Base-by-base conservation (phyloP, 495 filamentous ascomycete species). In the Thozetella sp. region DNA sequence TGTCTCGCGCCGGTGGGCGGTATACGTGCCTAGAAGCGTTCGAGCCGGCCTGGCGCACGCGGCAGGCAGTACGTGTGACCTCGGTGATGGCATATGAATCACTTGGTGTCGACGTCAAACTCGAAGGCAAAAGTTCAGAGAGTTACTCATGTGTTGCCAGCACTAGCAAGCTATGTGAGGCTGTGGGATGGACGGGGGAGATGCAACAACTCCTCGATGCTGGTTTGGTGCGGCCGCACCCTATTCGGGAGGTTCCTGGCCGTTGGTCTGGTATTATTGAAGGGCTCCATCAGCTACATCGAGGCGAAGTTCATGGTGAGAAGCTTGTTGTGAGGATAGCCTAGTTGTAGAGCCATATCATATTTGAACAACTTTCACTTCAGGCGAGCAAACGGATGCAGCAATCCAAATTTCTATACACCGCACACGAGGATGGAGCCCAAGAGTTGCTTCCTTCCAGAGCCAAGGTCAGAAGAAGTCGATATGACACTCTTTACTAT, bases 11-110 rank as follows among this genome's bases (percentile, higher is more conserved):
- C 1, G 62, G 63, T 2, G 54, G 59, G 0, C 55, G 58, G 17
- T 59, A 62, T 45, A 19, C 54, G 17, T 51, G 58, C 22, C 40
- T 61, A 4, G 63, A 65, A 25, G 19, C 17, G 15, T 13, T 24
- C 2, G 22, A 27, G 0, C 55, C 55, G 1, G 11, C n/a, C 1
- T 25, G 51, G 15, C 43, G 24, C 0, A 24, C 24, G 0, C 19
- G 56, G 2, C 52, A 57, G 19, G 25, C 56, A 3, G 45, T 65
- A 27, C 37, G 54, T 22, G 54, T 52, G 6, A 55, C 40, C 13
- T 30, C 43, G 9, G 55, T 62, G 11, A 58, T 65, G 45, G 59
- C 50, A 3, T 45, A n/a, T 24, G 53, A 53, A 20, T 51, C 48
- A 2, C 24, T 34, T 2, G 23, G 40, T 3, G 17, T 45, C 22